Evolutionary conservation across 768 basidiomycete genomes (phyloP).

Genomic region (Xerocomus potaroensis): DNA sequence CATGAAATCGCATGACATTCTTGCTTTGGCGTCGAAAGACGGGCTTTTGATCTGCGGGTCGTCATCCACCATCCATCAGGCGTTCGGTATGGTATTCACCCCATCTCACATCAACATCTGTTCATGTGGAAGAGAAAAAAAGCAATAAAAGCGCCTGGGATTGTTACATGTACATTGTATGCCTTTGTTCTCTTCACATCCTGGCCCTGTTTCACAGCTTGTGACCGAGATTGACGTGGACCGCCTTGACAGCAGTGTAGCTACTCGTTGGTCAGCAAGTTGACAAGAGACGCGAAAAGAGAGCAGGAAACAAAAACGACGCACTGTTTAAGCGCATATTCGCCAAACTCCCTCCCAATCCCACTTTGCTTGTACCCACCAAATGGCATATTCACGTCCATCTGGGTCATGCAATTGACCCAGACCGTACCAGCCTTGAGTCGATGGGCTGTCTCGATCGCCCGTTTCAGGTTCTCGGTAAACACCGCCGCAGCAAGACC

Average conservation of each 20-base stretch:
- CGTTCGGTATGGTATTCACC: too few relatives aligned
- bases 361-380: slow-evolving; percentile 85
- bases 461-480: slow-evolving; percentile 72
- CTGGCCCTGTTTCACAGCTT: not conserved
- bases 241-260: not conserved
- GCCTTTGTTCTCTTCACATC: not conserved
- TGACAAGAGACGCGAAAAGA: too few relatives aligned
- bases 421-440: slow-evolving; percentile 82
- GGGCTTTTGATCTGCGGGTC: too few relatives aligned
- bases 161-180: too few relatives aligned
- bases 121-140: too few relatives aligned
- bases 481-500: slow-evolving; percentile 89
- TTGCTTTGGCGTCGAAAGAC: too few relatives aligned
- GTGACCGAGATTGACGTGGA: not conserved
- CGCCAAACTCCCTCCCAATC: slow-evolving; percentile 76
- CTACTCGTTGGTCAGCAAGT: not conserved
- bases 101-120: too few relatives aligned
- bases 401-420: slow-evolving; percentile 40
- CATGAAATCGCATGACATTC: slow-evolving; percentile 68
- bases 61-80: too few relatives aligned
- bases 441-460: slow-evolving; percentile 64
- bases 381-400: slow-evolving; percentile 54
- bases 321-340: slow-evolving; percentile 62
- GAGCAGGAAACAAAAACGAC: slow-evolving; percentile 18
- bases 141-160: too few relatives aligned